Conservation (phyloP, 495 filamentous ascomycete species). For the Tetracladium setigerum region DNA sequence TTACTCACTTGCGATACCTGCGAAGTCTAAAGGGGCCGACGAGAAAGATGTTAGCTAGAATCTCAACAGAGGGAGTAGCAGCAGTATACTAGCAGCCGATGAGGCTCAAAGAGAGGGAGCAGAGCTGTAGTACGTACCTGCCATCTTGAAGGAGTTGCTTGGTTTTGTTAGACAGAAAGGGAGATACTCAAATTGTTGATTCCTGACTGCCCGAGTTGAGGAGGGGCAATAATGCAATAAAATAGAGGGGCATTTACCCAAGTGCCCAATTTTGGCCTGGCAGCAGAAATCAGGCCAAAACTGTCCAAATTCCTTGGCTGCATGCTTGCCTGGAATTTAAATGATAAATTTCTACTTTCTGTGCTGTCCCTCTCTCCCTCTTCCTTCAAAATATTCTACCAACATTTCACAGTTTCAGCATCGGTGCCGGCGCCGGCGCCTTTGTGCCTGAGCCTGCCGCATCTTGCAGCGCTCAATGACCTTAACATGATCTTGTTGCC, state of each 20-base stretch:
- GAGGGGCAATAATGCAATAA: neutral
- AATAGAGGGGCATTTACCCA: neutral
- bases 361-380: too few species aligned
- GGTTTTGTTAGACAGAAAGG: neutral
- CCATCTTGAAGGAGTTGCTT: constrained; percentile 11
- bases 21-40: constrained; percentile 36
- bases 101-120: neutral
- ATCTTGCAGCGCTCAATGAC: too few species aligned
- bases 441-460: too few species aligned
- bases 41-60: constrained; percentile 6
- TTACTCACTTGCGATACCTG: constrained; percentile 46
- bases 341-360: too few species aligned
- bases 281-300: too few species aligned
- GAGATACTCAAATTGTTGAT: neutral
- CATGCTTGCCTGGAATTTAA: too few species aligned
- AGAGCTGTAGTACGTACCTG: constrained; percentile 11
- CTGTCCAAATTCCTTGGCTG: too few species aligned
- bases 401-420: too few species aligned
- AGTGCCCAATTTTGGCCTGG: too few species aligned
- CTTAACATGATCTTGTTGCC: too few species aligned
- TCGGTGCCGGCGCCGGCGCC: too few species aligned
- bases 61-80: neutral
- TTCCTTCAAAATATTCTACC: too few species aligned
- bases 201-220: neutral
- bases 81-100: neutral